Evolutionary conservation across 2,329 filamentous ascomycete species (phyloP).

Genomic region (Chlorencoelia australis): DNA sequence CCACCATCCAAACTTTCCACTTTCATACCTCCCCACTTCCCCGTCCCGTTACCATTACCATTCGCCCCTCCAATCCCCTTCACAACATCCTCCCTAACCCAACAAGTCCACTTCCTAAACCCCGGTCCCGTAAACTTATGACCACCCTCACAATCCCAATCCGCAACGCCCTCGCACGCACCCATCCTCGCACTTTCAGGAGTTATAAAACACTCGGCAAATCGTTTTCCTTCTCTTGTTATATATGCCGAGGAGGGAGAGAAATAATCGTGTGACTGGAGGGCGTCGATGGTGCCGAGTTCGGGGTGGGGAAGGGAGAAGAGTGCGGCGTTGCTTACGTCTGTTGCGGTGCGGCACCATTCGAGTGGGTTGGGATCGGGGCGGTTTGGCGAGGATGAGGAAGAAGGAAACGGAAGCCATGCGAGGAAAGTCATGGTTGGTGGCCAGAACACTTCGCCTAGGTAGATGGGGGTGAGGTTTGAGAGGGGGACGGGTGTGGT

Average conservation of each 20-base stretch:
- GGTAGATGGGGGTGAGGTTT: slow-evolving; percentile 24
- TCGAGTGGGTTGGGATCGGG: slow-evolving; percentile 8
- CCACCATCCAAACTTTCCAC: not conserved
- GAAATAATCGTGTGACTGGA: slow-evolving; percentile 21
- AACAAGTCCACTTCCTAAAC: slow-evolving; percentile 19
- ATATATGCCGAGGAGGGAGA: slow-evolving; percentile 14
- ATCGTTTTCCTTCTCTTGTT: slow-evolving; percentile 15
- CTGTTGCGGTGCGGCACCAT: slow-evolving; percentile 20
- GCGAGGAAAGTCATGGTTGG: slow-evolving; percentile 22
- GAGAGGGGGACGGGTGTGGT: too few species aligned
- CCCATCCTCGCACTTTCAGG: slow-evolving; percentile 18
- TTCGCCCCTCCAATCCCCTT: slow-evolving; percentile 1
- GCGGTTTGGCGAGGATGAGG: not conserved
- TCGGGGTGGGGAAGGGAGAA: slow-evolving; percentile 10
- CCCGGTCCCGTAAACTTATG: slow-evolving; percentile 17
- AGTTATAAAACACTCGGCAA: slow-evolving; percentile 20
- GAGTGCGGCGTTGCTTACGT: slow-evolving; percentile 9
- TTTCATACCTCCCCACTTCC: not conserved
- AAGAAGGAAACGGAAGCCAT: slow-evolving; percentile 13
- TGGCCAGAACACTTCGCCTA: slow-evolving; percentile 23
- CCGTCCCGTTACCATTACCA: not conserved
- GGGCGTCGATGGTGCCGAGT: slow-evolving; percentile 12
- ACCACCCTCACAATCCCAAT: slow-evolving; percentile 13
- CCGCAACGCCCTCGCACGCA: slow-evolving; percentile 12
- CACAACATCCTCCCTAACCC: slow-evolving; percentile 6